Conservation (phyloP, 257 asterid genomes). For the Lavandula angustifolia region DNA sequence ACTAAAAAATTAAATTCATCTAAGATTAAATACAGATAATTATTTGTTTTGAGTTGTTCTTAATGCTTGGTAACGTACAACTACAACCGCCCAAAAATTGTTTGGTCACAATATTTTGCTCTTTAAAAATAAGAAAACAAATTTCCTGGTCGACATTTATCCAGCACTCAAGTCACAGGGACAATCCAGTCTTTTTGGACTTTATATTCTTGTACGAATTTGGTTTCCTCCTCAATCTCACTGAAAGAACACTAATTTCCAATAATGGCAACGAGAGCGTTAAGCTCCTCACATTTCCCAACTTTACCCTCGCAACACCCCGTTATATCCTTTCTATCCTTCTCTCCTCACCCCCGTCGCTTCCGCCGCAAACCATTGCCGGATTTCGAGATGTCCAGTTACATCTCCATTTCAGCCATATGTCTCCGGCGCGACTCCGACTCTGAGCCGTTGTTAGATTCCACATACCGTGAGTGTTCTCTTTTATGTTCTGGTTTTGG, state of each 20-base stretch:
- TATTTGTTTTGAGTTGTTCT: too few species aligned
- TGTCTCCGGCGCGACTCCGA: slow-evolving; percentile 43
- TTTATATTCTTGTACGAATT: background rate
- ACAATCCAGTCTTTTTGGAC: slow-evolving; percentile 14
- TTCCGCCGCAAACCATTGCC: slow-evolving; percentile 42
- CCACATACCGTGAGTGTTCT: slow-evolving; percentile 45
- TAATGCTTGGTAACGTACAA: too few species aligned
- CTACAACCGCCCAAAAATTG: background rate
- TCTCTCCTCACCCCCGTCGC: slow-evolving; percentile 31
- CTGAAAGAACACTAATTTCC: slow-evolving; percentile 9
- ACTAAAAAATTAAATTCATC: too few species aligned
- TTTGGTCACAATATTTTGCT: background rate
- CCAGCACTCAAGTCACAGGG: slow-evolving; percentile 23
- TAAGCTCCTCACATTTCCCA: slow-evolving; percentile 37
- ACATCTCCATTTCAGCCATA: slow-evolving; percentile 40
- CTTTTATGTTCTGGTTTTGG: background rate
- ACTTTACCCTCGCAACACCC: slow-evolving; percentile 47
- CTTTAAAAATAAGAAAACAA: background rate
- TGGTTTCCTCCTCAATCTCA: background rate
- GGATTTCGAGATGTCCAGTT: slow-evolving; percentile 47
- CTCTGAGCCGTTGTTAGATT: slow-evolving; percentile 53
- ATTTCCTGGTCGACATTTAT: slow-evolving; percentile 18
- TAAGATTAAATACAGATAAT: too few species aligned
- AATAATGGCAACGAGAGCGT: slow-evolving; percentile 47
- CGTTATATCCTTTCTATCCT: slow-evolving; percentile 40